phyloP scores from a whole-genome alignment of 768 basidiomycete genomes.

The Trametes elegans region DNA sequence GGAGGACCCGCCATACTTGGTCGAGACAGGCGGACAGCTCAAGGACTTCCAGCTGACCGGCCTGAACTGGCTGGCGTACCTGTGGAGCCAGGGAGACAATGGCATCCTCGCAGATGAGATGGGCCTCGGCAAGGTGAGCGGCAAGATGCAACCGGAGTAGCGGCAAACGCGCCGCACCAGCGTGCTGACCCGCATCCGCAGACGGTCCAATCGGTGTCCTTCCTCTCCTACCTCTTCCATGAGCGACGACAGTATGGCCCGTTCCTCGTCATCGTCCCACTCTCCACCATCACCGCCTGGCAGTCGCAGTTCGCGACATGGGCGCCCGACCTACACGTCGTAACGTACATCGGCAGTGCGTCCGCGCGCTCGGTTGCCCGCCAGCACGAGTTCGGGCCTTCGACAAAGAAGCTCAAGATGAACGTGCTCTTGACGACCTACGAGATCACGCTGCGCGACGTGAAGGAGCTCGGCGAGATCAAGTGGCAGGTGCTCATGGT shows the following conservation, averaged over 20 bases:
- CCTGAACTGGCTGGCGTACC: conserved; percentile 96
- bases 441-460: conserved; percentile 89
- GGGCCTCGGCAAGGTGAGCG: conserved; percentile 91
- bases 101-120: conserved; percentile 99
- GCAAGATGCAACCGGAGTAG: background rate
- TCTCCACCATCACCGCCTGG: conserved; percentile 99
- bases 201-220: conserved; percentile 95
- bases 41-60: conserved; percentile 99
- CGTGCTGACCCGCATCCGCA: conserved; percentile 29
- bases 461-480: conserved; percentile 84
- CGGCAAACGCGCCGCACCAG: background rate
- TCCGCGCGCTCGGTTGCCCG: conserved; percentile 88
- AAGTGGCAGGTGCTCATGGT: conserved; percentile 98
- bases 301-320: conserved; percentile 91
- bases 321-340: conserved; percentile 96
- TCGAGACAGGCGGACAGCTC: conserved; percentile 72
- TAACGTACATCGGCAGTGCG: conserved; percentile 93
- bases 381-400: conserved; percentile 84
- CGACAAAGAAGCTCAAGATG: conserved; percentile 91
- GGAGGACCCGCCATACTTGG: conserved; percentile 86
- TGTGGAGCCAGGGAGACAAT: conserved; percentile 93
- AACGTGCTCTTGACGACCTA: conserved; percentile 97
- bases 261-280: conserved; percentile 94
- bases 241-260: conserved; percentile 92
- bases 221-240: conserved; percentile 94